Percentiles rank a stretch among this genome's conserved stretches.
phyloP scores from a whole-genome alignment of 2,329 filamentous ascomycete species.

The Metarhizium humberi region DNA sequence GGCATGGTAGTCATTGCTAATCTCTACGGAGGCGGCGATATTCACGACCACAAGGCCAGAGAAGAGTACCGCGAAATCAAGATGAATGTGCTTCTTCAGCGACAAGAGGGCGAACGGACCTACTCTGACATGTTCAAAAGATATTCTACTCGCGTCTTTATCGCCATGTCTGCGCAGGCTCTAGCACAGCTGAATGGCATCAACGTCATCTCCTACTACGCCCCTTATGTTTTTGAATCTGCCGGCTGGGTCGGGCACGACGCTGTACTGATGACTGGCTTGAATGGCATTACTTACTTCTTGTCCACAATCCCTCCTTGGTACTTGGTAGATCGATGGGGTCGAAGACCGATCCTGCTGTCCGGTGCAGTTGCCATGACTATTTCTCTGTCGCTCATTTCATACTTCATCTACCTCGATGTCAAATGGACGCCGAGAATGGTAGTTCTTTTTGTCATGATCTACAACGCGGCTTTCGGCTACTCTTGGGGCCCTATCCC shows the following conservation, averaged over 20 bases:
- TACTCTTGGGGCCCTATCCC: slow-evolving; percentile 94
- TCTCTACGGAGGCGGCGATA: slow-evolving; percentile 89
- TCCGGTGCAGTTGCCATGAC: slow-evolving; percentile 87
- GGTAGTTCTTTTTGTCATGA: slow-evolving; percentile 93
- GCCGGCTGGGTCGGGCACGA: slow-evolving; percentile 90
- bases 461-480: slow-evolving; percentile 96
- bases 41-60: slow-evolving; percentile 83
- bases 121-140: slow-evolving; percentile 92
- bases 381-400: slow-evolving; percentile 77
- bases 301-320: slow-evolving; percentile 89
- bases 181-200: slow-evolving; percentile 97
- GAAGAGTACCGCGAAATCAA: slow-evolving; percentile 99
- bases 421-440: slow-evolving; percentile 67
- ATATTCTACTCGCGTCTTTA: slow-evolving; percentile 87
- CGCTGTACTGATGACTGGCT: slow-evolving; percentile 92
- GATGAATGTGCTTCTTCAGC: slow-evolving; percentile 88
- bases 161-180: slow-evolving; percentile 96
- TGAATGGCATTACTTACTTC: slow-evolving; percentile 86
- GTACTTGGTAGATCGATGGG: slow-evolving; percentile 93
- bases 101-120: slow-evolving; percentile 87
- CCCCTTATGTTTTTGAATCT: slow-evolving; percentile 90
- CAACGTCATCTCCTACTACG: slow-evolving; percentile 99
- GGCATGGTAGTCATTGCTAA: slow-evolving; percentile 98
- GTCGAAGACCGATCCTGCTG: slow-evolving; percentile 78
- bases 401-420: slow-evolving; percentile 91